A percentile compares a stretch with the other conserved stretches of the same genome.
Evolutionary conservation across 2,329 filamentous ascomycete genomes (phyloP).

Genomic region (Sarocladium brachiariae): DNA sequence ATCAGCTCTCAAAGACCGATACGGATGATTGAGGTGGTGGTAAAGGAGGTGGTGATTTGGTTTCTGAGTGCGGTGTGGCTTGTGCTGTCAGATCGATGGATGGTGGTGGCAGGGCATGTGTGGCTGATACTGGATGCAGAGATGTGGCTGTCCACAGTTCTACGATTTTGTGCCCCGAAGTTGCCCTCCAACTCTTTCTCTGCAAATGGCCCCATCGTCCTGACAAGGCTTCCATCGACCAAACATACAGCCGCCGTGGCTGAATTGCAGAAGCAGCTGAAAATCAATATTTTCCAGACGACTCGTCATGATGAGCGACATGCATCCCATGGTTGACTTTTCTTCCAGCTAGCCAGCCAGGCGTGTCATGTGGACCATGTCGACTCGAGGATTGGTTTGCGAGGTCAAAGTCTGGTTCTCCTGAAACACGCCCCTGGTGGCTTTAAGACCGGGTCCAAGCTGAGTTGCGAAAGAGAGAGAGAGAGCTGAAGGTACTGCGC

Average conservation of each 20-base stretch:
- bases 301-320: too few relatives aligned
- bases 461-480: neutral
- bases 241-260: too few relatives aligned
- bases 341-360: neutral
- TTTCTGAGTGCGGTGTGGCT: constrained; percentile 7
- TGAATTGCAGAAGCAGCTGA: too few relatives aligned
- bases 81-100: neutral
- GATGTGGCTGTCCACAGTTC: neutral
- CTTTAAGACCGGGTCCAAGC: neutral
- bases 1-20: neutral
- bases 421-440: constrained; percentile 10
- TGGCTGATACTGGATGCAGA: neutral
- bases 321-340: too few relatives aligned
- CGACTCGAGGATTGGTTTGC: neutral
- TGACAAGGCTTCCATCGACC: too few relatives aligned
- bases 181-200: too few relatives aligned
- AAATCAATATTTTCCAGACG: too few relatives aligned
- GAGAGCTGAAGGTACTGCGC: neutral
- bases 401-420: constrained; percentile 9
- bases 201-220: too few relatives aligned
- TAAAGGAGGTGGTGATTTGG: neutral
- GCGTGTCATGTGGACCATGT: too few relatives aligned
- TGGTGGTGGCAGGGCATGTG: neutral
- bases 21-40: neutral
- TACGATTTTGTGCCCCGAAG: too few relatives aligned